Percentiles rank a stretch among this genome's conserved stretches.
phyloP scores from a whole-genome alignment of 2,329 filamentous ascomycete genomes.

The Neocucurbitaria cava region DNA sequence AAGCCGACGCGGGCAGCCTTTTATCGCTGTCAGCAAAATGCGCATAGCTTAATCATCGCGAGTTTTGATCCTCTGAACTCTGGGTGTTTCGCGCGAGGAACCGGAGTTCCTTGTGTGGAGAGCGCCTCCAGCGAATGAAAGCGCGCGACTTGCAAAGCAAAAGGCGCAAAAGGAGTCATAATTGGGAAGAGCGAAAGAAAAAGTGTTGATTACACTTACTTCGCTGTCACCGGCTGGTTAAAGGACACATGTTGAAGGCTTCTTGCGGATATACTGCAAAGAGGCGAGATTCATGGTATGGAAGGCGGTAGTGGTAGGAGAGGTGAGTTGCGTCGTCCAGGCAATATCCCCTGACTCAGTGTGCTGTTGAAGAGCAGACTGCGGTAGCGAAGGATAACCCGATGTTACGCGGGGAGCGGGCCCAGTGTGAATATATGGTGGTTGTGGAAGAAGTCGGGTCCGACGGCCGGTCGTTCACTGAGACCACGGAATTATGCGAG shows the following conservation, averaged over 20 bases:
- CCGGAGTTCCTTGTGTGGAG: constrained; percentile 2
- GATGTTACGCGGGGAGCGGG: constrained; percentile 10
- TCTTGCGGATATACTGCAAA: constrained; percentile 32
- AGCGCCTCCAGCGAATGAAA: constrained; percentile 3
- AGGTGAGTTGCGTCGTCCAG: constrained; percentile 2
- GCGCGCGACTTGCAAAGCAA: not conserved
- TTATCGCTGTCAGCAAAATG: constrained; percentile 10
- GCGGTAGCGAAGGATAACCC: constrained; percentile 25
- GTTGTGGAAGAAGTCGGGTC: constrained; percentile 19
- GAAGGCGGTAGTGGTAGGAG: constrained; percentile 1
- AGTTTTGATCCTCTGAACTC: not conserved
- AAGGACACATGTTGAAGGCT: constrained; percentile 36
- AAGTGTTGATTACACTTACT: constrained; percentile 20
- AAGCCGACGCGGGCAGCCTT: constrained; percentile 27
- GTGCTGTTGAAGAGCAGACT: constrained; percentile 12
- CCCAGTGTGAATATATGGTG: constrained; percentile 12
- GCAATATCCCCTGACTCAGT: constrained; percentile 3
- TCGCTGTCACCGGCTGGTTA: constrained; percentile 33
- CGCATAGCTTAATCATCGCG: not conserved
- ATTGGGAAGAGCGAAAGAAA: not conserved
- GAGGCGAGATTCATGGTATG: constrained; percentile 34
- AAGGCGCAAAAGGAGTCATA: not conserved
- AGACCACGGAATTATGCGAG: constrained; percentile 14
- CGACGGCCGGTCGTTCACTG: constrained; percentile 8
- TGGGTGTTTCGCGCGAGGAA: constrained; percentile 7